Evolutionary conservation across 805 yeast genomes (phyloP), one percentile per base, ranked within the genome.

Genomic region (Wilhelminamyces savonicus): DNA sequence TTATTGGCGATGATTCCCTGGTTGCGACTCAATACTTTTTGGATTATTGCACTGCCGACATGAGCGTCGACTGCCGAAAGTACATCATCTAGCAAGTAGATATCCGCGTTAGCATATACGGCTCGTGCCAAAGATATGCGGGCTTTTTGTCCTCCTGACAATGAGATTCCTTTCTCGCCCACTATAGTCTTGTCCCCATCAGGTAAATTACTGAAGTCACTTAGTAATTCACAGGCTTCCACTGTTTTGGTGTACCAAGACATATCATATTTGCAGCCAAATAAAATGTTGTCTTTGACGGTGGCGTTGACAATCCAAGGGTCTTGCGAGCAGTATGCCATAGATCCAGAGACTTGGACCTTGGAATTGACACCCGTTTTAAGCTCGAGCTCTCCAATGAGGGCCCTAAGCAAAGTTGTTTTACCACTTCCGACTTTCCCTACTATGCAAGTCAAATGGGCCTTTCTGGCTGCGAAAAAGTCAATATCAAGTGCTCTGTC

Each of bases 111-210:
- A 4, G 66, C 41, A 34, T 62, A 62, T 4, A 62, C 66, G 6
- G 67, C 67, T 37, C 69, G 46, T 2, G 69, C 69, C 26, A 62
- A 45, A 6, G 66, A 51, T 21, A 62, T 45, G 20, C 69, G 47
- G 3, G 69, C 69, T 36, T 62, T 62, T 37, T 62, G 68, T 17
- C 69, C 69, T 4, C 69, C 69, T 30, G 63, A 54, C 16, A 62
- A 42, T 3, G 69, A 57, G 23, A 62, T 59, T 21, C 68, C 69
- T 39, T 62, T 62, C 32, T 62, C 67, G 5, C 69, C 69, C n/a
- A 62, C 68, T 28, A 55, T 47, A n/a, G 68, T 62, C 27, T 39
- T 44, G 40, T 62, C 68, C 14, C 62, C 66, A 39, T 62, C 67
- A 3, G 68, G 63, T 28, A 62, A 48, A 4, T 46, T 39, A 16